These are phyloP conservation scores for Sporothrix variecibatus DNA, from an alignment of 2,329 filamentous ascomycete species.

Conservation along the genomic window DNA sequence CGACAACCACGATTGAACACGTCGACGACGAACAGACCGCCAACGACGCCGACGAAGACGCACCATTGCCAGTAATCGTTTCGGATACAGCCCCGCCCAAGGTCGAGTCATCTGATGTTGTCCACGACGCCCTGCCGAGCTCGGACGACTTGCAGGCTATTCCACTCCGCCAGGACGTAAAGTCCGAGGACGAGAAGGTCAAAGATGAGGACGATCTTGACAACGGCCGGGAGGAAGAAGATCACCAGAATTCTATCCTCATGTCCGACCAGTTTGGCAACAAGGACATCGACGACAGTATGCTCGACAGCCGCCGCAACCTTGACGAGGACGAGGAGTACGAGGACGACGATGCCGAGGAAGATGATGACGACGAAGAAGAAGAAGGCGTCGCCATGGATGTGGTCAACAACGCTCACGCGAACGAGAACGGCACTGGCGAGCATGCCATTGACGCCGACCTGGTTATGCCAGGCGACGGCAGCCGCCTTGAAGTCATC, in stretches of 20 bases:
- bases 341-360: not conserved
- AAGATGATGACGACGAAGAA: not conserved
- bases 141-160: not conserved
- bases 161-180: not conserved
- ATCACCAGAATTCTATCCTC: not conserved
- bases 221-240: not conserved
- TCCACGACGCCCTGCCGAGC: not conserved
- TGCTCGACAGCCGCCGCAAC: not conserved
- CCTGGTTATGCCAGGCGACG: constrained; percentile 15
- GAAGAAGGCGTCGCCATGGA: not conserved
- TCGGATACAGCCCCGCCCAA: not conserved
- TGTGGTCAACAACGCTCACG: not conserved
- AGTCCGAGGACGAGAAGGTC: not conserved
- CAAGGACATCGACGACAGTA: not conserved
- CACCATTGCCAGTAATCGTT: not conserved
- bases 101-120: not conserved
- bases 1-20: not conserved
- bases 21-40: not conserved
- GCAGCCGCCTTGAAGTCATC: constrained; percentile 26
- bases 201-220: not conserved
- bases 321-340: constrained; percentile 12
- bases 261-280: not conserved
- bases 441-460: not conserved
- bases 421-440: not conserved
- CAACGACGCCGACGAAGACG: not conserved